Evolutionary conservation across 768 basidiomycete species (phyloP).

Genomic region (Collybia nuda): DNA sequence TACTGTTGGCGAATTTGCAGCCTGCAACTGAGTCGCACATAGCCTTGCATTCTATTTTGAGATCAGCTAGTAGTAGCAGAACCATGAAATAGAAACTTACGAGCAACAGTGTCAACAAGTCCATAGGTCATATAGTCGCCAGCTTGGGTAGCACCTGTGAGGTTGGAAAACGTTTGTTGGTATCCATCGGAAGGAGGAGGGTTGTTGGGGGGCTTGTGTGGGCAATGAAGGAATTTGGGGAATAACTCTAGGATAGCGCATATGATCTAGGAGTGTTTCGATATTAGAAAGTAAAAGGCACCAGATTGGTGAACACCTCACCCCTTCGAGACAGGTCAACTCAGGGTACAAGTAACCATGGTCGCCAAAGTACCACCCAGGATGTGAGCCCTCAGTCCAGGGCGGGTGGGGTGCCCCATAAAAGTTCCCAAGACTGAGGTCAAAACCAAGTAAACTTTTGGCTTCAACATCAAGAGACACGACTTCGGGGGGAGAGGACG

Average conservation of each 20-base stretch:
- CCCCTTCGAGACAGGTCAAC: slow-evolving; percentile 30
- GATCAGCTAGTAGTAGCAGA: neutral
- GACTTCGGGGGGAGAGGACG: too few species aligned
- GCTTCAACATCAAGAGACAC: slow-evolving; percentile 8
- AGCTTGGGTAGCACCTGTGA: slow-evolving; percentile 42
- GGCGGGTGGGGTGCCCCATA: slow-evolving; percentile 40
- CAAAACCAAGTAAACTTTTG: slow-evolving; percentile 18
- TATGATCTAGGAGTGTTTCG: slow-evolving; percentile 23
- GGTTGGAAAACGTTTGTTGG: slow-evolving; percentile 35
- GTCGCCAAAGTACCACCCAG: slow-evolving; percentile 45
- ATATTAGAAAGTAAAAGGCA: neutral
- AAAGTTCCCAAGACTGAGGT: slow-evolving; percentile 28
- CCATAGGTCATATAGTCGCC: slow-evolving; percentile 42
- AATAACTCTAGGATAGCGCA: slow-evolving; percentile 36
- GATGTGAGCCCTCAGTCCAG: slow-evolving; percentile 29
- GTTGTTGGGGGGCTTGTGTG: slow-evolving; percentile 17
- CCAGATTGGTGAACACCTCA: slow-evolving; percentile 11
- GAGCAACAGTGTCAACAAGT: slow-evolving; percentile 40
- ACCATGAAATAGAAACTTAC: slow-evolving; percentile 19
- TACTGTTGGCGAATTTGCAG: slow-evolving; percentile 45
- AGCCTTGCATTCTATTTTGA: slow-evolving; percentile 36
- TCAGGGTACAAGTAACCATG: slow-evolving; percentile 24
- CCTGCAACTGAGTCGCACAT: slow-evolving; percentile 42
- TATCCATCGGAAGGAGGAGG: slow-evolving; percentile 30
- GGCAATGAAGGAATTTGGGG: slow-evolving; percentile 39